Percentiles rank a stretch among this genome's conserved stretches.
These are phyloP conservation scores for Bondarzewia mesenterica DNA, from an alignment of 1,284 basidiomycete species.

Conservation along the genomic window DNA sequence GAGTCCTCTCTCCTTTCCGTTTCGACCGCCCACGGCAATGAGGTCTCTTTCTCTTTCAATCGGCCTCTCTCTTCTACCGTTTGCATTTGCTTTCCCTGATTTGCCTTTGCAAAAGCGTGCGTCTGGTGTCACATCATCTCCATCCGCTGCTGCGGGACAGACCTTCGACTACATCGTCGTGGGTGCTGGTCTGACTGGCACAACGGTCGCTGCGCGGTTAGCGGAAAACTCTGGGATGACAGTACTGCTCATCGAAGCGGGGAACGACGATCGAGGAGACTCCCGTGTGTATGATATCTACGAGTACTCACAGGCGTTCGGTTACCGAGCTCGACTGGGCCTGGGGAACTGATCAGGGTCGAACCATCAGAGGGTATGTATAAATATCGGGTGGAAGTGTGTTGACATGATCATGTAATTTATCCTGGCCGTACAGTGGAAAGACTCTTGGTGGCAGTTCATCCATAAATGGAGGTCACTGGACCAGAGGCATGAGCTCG, in stretches of 20 bases:
- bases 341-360: slow-evolving; percentile 39
- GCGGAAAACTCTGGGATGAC: slow-evolving; percentile 43
- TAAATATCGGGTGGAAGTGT: neutral
- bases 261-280: slow-evolving; percentile 39
- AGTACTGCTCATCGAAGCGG: slow-evolving; percentile 54
- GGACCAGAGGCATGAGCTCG: slow-evolving; percentile 45
- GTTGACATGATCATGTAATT: neutral
- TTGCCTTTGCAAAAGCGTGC: neutral
- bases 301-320: slow-evolving; percentile 38
- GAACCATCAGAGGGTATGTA: slow-evolving; percentile 34
- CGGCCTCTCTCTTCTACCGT: neutral
- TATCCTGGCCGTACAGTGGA: slow-evolving; percentile 26
- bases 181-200: slow-evolving; percentile 56
- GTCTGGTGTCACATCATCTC: neutral
- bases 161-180: slow-evolving; percentile 64
- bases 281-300: slow-evolving; percentile 41
- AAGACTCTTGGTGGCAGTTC: slow-evolving; percentile 53
- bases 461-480: slow-evolving; percentile 52
- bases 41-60: neutral
- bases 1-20: neutral
- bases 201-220: slow-evolving; percentile 53
- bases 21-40: neutral
- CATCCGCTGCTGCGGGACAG: slow-evolving; percentile 10
- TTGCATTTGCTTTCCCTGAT: neutral
- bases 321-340: slow-evolving; percentile 39